Percentiles rank a stretch among this genome's conserved stretches.
phyloP scores from a whole-genome alignment of 768 basidiomycete species.

The Pleurotus citrinopileatus region DNA sequence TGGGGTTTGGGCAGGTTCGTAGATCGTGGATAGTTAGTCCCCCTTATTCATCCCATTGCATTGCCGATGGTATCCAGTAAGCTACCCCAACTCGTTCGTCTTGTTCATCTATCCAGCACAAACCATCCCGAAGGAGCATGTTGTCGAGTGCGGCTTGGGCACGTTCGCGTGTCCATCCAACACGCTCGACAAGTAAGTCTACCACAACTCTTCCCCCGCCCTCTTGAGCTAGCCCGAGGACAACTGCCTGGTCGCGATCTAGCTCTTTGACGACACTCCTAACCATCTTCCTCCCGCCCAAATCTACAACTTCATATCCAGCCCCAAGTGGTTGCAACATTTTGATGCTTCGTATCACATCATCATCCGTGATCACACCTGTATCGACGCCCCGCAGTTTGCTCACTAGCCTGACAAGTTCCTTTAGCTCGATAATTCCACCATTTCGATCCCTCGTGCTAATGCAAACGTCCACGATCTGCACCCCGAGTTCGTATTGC shows the following conservation, averaged over 20 bases:
- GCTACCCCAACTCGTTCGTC: slow-evolving; percentile 60
- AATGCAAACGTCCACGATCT: slow-evolving; percentile 90
- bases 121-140: slow-evolving; percentile 85
- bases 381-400: slow-evolving; percentile 69
- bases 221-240: slow-evolving; percentile 71
- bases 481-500: slow-evolving; percentile 94
- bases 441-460: slow-evolving; percentile 88
- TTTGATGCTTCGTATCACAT: slow-evolving; percentile 80
- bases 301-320: slow-evolving; percentile 84
- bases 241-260: slow-evolving; percentile 83
- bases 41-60: slow-evolving; percentile 73
- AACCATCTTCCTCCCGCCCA: slow-evolving; percentile 78
- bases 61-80: slow-evolving; percentile 88
- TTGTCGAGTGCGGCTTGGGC: slow-evolving; percentile 80
- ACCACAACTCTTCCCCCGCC: slow-evolving; percentile 71
- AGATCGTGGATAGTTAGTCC: slow-evolving; percentile 7
- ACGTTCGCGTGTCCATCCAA: slow-evolving; percentile 79
- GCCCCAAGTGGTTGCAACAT: slow-evolving; percentile 85
- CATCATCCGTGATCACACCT: slow-evolving; percentile 79
- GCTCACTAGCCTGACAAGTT: slow-evolving; percentile 76
- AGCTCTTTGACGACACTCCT: slow-evolving; percentile 88
- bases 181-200: slow-evolving; percentile 51
- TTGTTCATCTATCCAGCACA: slow-evolving; percentile 95
- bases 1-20: slow-evolving; percentile 6
- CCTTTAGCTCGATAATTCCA: slow-evolving; percentile 86